Evolutionary conservation across 768 basidiomycete species (phyloP), one percentile per base, ranked within the genome.

Genomic region (Leccinum pellstonianum): DNA sequence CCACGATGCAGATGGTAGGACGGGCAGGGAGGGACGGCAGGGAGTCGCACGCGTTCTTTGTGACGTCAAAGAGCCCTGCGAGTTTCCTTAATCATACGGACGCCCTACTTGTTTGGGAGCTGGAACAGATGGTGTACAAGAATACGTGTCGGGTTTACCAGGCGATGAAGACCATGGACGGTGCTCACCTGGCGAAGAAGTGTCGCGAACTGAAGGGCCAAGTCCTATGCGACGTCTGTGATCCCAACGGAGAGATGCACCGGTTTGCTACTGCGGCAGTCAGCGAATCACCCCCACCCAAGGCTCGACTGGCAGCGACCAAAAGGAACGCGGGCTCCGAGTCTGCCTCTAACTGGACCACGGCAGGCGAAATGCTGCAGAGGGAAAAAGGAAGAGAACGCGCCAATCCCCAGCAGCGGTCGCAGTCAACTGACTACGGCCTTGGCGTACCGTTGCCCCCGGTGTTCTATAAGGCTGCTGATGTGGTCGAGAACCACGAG

Each of bases 221-320:
- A 5, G 60, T 61, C 0, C 59, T 27, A 1, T 63, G 62, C 2
- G 59, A 63, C 7, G 3, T 61, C 27, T 63, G 62, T 23, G 3
- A 48, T 2, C 62, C 62, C 2, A 2, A 35, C 7, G 19, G 49
- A 29, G 49, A 57, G 19, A 61, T 61, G 2, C 59, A 63, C 29
- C 41, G 1, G 12, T 48, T 57, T 7, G 53, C 59, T 12, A 10
- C 41, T 6, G 12, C 25, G 19, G 49, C 54, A 35, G 12, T 35
- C 33, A 5, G 5, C 11, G 33, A 35, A 4, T 5, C 12, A 14
- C 9, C 12, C 10, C 33, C 4, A 35, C 12, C 33, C 12, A 35
- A 35, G 33, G 33, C 12, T 35, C 0, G 33, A 35, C 12, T 29
- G 29, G 29, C 12, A 35, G 33, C 12, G 12, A 12, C 12, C 12